Conservation (phyloP, 106 monocot species). For the Dendrobium catenatum region DNA sequence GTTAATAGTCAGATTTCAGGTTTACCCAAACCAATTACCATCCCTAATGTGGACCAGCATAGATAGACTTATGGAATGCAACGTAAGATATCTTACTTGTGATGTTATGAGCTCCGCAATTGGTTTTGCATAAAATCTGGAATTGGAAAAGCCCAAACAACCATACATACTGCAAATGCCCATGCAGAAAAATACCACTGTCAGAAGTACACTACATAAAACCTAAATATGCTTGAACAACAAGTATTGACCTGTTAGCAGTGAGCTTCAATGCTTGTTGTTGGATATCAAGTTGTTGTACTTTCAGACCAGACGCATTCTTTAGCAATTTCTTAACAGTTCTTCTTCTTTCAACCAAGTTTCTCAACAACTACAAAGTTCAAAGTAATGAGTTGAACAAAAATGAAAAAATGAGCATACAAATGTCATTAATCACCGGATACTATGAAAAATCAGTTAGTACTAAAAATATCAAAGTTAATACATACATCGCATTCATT, state of each 20-base stretch:
- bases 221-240: not conserved
- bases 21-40: not conserved
- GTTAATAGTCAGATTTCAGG: not conserved
- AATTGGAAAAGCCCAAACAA: slow-evolving; percentile 92
- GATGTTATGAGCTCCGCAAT: slow-evolving; percentile 95
- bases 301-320: slow-evolving; percentile 75
- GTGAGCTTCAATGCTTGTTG: slow-evolving; percentile 95
- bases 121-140: slow-evolving; percentile 96
- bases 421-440: not conserved
- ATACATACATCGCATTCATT: not conserved
- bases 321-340: slow-evolving; percentile 85
- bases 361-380: slow-evolving; percentile 56
- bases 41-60: not conserved
- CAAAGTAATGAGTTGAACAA: not conserved
- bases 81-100: slow-evolving; percentile 42
- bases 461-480: not conserved
- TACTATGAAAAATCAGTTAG: not conserved
- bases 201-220: slow-evolving; percentile 3
- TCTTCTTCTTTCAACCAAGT: slow-evolving; percentile 85
- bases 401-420: not conserved
- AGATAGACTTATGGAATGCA: not conserved
- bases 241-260: slow-evolving; percentile 74
- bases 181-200: not conserved
- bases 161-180: slow-evolving; percentile 81
- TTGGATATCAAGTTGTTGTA: slow-evolving; percentile 90